Percentiles rank a stretch among this genome's conserved stretches.
Evolutionary conservation across 2,329 filamentous ascomycete genomes (phyloP).

Genomic region (Juglanconis sp.): DNA sequence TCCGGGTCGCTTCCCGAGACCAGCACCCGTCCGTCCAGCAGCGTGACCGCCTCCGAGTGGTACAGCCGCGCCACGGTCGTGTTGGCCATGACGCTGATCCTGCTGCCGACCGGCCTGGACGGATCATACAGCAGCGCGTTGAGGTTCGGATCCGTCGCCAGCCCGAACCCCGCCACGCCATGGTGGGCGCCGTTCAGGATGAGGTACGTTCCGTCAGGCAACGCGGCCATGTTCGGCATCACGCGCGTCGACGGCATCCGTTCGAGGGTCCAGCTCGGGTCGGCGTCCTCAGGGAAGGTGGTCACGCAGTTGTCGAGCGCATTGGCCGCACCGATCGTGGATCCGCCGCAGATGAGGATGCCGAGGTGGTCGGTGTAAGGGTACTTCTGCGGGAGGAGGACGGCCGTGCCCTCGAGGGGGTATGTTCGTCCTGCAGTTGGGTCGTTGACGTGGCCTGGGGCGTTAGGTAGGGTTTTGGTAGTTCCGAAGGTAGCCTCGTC

Average conservation of each 20-base stretch:
- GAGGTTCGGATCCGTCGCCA: slow-evolving; percentile 42
- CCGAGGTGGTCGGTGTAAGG: slow-evolving; percentile 48
- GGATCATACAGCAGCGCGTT: slow-evolving; percentile 55
- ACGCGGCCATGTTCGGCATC: slow-evolving; percentile 50
- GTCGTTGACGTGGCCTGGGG: slow-evolving; percentile 53
- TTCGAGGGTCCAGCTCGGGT: slow-evolving; percentile 52
- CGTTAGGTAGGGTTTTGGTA: slow-evolving; percentile 47
- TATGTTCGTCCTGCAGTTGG: slow-evolving; percentile 52
- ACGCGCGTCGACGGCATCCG: slow-evolving; percentile 57
- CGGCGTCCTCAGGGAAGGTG: slow-evolving; percentile 46
- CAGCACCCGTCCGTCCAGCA: slow-evolving; percentile 53
- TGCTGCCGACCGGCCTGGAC: slow-evolving; percentile 41
- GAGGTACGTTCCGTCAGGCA: slow-evolving; percentile 55
- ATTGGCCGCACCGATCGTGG: slow-evolving; percentile 42
- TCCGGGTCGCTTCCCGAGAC: slow-evolving; percentile 49
- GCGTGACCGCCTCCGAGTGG: slow-evolving; percentile 52
- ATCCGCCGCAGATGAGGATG: slow-evolving; percentile 55
- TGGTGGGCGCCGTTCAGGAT: slow-evolving; percentile 51
- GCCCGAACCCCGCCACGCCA: slow-evolving; percentile 52
- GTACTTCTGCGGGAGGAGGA: slow-evolving; percentile 51
- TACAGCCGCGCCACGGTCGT: slow-evolving; percentile 55
- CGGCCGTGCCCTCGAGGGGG: slow-evolving; percentile 52
- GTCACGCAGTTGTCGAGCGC: slow-evolving; percentile 59
- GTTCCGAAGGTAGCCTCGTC: slow-evolving; percentile 50
- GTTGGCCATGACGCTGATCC: slow-evolving; percentile 52